A percentile compares a stretch with the other conserved stretches of the same genome.
phyloP scores from a whole-genome alignment of 768 basidiomycete genomes.

The Macrolepiota fuliginosa region DNA sequence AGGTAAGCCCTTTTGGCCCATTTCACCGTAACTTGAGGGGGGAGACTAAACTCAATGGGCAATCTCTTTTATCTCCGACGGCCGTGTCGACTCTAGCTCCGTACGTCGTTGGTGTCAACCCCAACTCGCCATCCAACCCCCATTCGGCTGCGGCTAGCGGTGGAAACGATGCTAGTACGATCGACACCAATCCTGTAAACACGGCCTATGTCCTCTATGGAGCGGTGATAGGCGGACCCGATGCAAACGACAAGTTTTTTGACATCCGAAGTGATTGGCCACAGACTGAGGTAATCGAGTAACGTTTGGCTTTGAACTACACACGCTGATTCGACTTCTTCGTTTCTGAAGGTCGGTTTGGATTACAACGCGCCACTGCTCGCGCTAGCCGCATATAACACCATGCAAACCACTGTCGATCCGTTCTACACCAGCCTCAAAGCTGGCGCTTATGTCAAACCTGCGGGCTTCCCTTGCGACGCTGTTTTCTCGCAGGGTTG shows the following conservation, averaged over 20 bases:
- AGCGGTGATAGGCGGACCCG: slow-evolving; percentile 86
- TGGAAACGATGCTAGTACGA: slow-evolving; percentile 62
- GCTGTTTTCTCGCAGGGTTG: slow-evolving; percentile 59
- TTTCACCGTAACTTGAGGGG: not conserved
- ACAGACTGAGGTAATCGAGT: slow-evolving; percentile 64
- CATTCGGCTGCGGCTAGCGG: slow-evolving; percentile 90
- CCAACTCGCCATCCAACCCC: slow-evolving; percentile 88
- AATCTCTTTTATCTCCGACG: not conserved
- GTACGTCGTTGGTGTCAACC: slow-evolving; percentile 87
- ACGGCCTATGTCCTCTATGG: slow-evolving; percentile 84
- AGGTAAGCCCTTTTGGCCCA: slow-evolving; percentile 37
- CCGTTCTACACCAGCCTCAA: slow-evolving; percentile 76
- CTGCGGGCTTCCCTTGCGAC: slow-evolving; percentile 77
- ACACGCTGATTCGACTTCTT: not conserved
- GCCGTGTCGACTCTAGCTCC: slow-evolving; percentile 42
- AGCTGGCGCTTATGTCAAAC: slow-evolving; percentile 66
- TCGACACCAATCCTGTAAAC: slow-evolving; percentile 68
- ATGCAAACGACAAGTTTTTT: slow-evolving; percentile 70
- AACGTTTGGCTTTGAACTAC: not conserved
- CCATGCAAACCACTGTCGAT: slow-evolving; percentile 63
- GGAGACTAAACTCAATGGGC: not conserved
- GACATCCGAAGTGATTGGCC: slow-evolving; percentile 91
- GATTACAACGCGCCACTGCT: slow-evolving; percentile 91
- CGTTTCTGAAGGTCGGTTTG: slow-evolving; percentile 53
- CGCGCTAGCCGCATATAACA: slow-evolving; percentile 78